Evolutionary conservation across 441 rosid species (phyloP).

Genomic region (Brassica balearica): DNA sequence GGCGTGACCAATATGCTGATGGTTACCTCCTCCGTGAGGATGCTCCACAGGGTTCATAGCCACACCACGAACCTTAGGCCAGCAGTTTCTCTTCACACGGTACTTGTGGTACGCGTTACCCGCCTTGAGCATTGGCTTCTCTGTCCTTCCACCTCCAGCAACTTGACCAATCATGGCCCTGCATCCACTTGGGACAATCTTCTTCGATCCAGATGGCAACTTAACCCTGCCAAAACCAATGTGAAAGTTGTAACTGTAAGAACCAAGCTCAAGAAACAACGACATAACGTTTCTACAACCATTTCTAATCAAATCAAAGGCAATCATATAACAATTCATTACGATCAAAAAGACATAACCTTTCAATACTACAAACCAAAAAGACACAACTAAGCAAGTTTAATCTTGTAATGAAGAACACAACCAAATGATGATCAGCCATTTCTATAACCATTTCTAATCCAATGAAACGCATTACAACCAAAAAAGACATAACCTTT

Average conservation of each 20-base stretch:
- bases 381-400: not conserved
- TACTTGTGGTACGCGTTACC: constrained; percentile 92
- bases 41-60: constrained; percentile 99
- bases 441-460: not conserved
- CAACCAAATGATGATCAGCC: not conserved
- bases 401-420: not conserved
- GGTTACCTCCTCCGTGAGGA: constrained; percentile 99
- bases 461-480: not conserved
- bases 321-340: not conserved
- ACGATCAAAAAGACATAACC: not conserved
- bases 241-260: not conserved
- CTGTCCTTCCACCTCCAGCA: constrained; percentile 95
- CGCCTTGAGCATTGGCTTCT: constrained; percentile 92
- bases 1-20: constrained; percentile 95
- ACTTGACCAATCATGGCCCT: constrained; percentile 87
- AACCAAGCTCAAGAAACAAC: not conserved
- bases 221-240: constrained; percentile 52
- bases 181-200: constrained; percentile 81
- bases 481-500: not conserved
- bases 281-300: not conserved
- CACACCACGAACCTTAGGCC: constrained; percentile 99
- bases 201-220: constrained; percentile 88
- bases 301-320: not conserved
- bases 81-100: constrained; percentile 94
- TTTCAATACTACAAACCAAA: not conserved